These are phyloP conservation scores for Aspergillus campestris DNA, from an alignment of 495 filamentous ascomycete species.

Conservation along the genomic window DNA sequence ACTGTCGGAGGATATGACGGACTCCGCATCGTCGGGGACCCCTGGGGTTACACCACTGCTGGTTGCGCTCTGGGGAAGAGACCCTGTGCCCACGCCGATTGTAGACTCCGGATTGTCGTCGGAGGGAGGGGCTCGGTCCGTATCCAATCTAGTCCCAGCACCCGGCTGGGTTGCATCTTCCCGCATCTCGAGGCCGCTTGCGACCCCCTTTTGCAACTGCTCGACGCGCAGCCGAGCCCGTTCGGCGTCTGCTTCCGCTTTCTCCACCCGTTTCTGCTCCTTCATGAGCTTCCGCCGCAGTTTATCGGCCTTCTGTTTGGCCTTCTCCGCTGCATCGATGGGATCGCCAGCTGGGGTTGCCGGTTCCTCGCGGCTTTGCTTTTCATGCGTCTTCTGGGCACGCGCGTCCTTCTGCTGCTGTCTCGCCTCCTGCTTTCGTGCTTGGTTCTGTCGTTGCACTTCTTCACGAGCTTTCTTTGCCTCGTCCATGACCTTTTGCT, in stretches of 20 bases:
- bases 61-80: background rate
- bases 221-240: conserved; percentile 32
- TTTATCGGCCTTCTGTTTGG: conserved; percentile 43
- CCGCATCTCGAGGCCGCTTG: conserved; percentile 3
- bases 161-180: background rate
- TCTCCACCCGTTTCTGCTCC: conserved; percentile 39
- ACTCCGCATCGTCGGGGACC: conserved; percentile 11
- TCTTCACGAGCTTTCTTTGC: conserved; percentile 32
- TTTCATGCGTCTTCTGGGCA: conserved; percentile 18
- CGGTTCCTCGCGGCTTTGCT: conserved; percentile 17
- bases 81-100: background rate
- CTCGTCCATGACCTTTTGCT: conserved; percentile 36
- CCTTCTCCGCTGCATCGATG: conserved; percentile 30
- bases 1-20: conserved; percentile 5
- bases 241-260: conserved; percentile 41
- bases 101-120: background rate
- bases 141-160: background rate
- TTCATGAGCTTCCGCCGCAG: conserved; percentile 37
- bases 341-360: conserved; percentile 19
- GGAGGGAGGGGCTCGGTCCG: background rate
- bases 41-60: background rate
- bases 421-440: conserved; percentile 22
- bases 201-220: conserved; percentile 20
- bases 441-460: conserved; percentile 16
- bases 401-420: conserved; percentile 21